Base-by-base conservation (phyloP, 495 filamentous ascomycete genomes). In the Penicillium daleae region DNA sequence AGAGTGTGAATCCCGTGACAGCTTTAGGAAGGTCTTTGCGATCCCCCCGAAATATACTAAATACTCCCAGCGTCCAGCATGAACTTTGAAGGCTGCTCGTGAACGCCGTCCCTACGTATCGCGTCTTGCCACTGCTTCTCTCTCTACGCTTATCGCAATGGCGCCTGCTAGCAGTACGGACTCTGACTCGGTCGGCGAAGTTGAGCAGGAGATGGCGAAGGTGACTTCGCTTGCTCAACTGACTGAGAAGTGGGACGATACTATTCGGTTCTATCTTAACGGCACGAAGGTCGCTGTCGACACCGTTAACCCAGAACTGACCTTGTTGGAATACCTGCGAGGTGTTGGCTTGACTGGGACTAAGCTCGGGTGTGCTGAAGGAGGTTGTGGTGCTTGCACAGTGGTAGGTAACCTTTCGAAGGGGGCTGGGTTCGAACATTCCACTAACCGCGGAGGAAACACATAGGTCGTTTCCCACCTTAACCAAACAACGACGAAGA, bases 301-400 rank as follows among this genome's bases (percentile, higher is more conserved):
- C 62, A 85, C 90, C 0, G 79, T 91, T 60, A 91, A 97, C 69
- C 94, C 94, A 0, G 94, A 97, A 67, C 79, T 95, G n/a, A 98
- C 94, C 0, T 82, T 98, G 15, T 82, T 98, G 3, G 93, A 97
- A 74, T 98, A 97, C 67, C 82, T 98, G 35, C 82, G 94, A 48
- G 92, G 92, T 8, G 90, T 97, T 63, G 94, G 94, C 0, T 79
- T 97, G 51, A 98, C 93, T 26, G 85, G 86, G 15, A 89, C 87
- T 3, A 85, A 86, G 73, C 83, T 92, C 42, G 87, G 87, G 44
- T 99, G 95, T 76, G 92, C 91, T 22, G 95, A 99, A 80, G 95
- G 95, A 63, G 95, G 95, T 1, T 99, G 95, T 71, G 95, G 95
- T 60, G 95, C 95, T 70, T 99, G 95, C 71, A 99, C 95, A 24